Conservation (phyloP, 164 flowering plant species). For the Nymphaea colorata region DNA sequence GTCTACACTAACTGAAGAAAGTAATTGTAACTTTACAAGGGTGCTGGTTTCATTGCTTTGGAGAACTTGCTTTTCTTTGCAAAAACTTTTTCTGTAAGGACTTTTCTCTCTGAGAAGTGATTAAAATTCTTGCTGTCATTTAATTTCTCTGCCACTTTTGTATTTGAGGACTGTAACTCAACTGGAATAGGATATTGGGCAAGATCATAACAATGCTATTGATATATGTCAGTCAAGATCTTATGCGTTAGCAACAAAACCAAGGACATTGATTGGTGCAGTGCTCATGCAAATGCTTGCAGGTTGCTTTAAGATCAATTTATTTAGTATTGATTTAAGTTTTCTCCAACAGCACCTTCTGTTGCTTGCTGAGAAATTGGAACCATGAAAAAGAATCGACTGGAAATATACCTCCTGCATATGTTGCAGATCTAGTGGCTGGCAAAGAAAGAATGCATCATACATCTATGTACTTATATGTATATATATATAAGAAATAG, state of each 20-base stretch:
- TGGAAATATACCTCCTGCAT: not conserved
- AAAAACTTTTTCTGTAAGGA: slow-evolving; percentile 70
- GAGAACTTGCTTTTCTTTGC: slow-evolving; percentile 91
- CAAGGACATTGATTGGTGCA: slow-evolving; percentile 53
- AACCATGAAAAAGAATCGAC: too few relatives aligned
- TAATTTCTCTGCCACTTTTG: too few relatives aligned
- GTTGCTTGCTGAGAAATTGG: not conserved
- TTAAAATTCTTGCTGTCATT: not conserved
- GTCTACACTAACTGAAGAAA: not conserved
- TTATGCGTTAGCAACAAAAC: slow-evolving; percentile 44
- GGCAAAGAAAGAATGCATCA: slow-evolving; percentile 54
- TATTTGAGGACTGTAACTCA: too few relatives aligned
- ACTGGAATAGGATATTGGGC: too few relatives aligned
- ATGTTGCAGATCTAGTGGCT: slow-evolving; percentile 61
- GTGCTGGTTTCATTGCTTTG: slow-evolving; percentile 89
- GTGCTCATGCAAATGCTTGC: slow-evolving; percentile 68
- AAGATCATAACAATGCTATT: too few relatives aligned
- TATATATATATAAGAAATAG: not conserved
- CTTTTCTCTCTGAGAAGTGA: not conserved
- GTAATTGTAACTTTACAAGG: slow-evolving; percentile 30
- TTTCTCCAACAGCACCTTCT: not conserved
- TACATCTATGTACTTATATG: slow-evolving; percentile 83
- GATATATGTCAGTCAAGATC: not conserved
- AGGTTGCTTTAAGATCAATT: slow-evolving; percentile 26
- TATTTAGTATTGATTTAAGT: not conserved